Evolutionary conservation across 176 grass and related monocot species (phyloP).

Genomic region (Elaeis guineensis): DNA sequence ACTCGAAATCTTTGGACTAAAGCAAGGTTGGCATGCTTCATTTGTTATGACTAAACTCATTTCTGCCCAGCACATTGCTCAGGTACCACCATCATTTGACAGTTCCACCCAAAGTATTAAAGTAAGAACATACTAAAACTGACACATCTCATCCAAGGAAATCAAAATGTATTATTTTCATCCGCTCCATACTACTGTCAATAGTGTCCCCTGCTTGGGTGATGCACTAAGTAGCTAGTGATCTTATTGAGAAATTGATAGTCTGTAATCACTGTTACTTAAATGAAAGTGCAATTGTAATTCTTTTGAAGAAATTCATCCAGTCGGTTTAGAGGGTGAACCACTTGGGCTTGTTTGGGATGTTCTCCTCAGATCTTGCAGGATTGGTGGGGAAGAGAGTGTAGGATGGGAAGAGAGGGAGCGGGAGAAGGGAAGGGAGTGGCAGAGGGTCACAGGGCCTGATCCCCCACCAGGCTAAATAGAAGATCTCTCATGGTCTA

Average conservation of each 20-base stretch:
- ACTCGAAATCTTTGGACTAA: conserved; percentile 97
- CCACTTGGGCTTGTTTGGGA: no score
- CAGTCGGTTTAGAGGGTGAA: no score
- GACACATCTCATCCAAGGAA: no score
- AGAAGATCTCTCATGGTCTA: no score
- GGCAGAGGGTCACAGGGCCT: no score
- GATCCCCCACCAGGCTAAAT: no score
- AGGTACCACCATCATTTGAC: conserved; percentile 35
- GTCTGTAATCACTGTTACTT: not conserved
- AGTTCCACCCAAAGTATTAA: not conserved
- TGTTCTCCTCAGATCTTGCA: no score
- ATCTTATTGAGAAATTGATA: not conserved
- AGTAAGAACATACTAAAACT: not conserved
- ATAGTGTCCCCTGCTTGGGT: not conserved
- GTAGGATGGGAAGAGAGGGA: no score
- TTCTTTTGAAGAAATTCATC: no score
- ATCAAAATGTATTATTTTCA: not conserved
- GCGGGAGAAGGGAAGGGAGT: no score
- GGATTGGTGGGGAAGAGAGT: no score
- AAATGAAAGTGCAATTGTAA: not conserved
- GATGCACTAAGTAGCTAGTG: not conserved
- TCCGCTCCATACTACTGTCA: not conserved
- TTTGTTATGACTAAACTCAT: conserved; percentile 93
- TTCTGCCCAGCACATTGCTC: conserved; percentile 89
- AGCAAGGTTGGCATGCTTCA: conserved; percentile 98